These are phyloP conservation scores for Globisporangium yorkense DNA, from an alignment of 352 stramenopile species.

Conservation along the genomic window DNA sequence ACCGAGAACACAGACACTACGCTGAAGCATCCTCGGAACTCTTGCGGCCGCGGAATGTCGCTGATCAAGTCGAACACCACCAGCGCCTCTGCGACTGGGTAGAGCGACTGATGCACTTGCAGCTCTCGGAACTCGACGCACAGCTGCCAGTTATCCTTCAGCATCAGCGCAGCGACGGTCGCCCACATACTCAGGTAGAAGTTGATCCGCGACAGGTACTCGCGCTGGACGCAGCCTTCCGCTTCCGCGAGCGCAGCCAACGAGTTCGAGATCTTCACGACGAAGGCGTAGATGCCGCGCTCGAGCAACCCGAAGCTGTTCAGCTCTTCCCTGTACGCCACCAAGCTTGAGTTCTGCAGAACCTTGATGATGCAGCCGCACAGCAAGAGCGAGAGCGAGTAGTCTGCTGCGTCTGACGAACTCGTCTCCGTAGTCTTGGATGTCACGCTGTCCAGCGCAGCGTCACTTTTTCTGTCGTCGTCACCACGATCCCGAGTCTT, in stretches of 20 bases:
- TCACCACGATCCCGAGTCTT: neutral
- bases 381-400: slow-evolving; percentile 31
- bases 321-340: slow-evolving; percentile 40
- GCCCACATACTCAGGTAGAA: slow-evolving; percentile 37
- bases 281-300: slow-evolving; percentile 42
- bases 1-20: slow-evolving; percentile 27
- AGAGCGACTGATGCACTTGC: slow-evolving; percentile 48
- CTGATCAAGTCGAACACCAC: slow-evolving; percentile 23
- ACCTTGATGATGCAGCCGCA: slow-evolving; percentile 65
- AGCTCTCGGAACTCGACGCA: slow-evolving; percentile 50
- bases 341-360: slow-evolving; percentile 28
- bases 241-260: slow-evolving; percentile 17
- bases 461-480: neutral
- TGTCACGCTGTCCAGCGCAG: no score
- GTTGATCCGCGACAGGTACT: slow-evolving; percentile 24
- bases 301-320: slow-evolving; percentile 59
- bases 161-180: slow-evolving; percentile 37
- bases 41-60: slow-evolving; percentile 9
- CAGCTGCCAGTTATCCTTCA: slow-evolving; percentile 35
- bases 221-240: slow-evolving; percentile 9
- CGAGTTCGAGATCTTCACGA: slow-evolving; percentile 43
- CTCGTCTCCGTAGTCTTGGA: neutral
- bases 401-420: neutral
- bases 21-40: slow-evolving; percentile 11
- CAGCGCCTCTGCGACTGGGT: slow-evolving; percentile 41